phyloP scores from a whole-genome alignment of 805 yeast genomes.

The Saccharomycopsis selenospora region DNA sequence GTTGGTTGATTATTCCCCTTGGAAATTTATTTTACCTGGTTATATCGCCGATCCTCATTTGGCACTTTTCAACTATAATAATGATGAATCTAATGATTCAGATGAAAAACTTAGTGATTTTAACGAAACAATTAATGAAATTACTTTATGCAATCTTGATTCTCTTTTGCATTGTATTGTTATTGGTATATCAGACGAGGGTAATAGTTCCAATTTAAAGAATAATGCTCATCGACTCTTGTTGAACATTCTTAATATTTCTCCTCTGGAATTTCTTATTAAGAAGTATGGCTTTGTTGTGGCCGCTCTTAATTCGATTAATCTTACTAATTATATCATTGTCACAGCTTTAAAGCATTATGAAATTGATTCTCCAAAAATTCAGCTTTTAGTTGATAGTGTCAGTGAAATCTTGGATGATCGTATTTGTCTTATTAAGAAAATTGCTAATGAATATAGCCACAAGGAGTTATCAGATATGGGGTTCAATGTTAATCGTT shows the following conservation, averaged over 20 bases:
- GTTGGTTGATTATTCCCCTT: neutral
- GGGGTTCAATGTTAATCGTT: neutral
- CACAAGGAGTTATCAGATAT: neutral
- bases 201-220: neutral
- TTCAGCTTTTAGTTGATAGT: neutral
- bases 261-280: neutral
- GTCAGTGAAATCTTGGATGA: neutral
- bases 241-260: neutral
- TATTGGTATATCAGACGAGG: neutral
- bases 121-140: neutral
- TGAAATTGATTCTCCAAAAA: neutral
- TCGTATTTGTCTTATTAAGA: neutral
- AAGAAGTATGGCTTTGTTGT: neutral
- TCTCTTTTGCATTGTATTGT: neutral
- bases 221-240: neutral
- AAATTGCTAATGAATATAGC: neutral
- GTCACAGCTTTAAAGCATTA: neutral
- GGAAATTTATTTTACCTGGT: neutral
- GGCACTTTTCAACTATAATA: neutral
- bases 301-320: neutral
- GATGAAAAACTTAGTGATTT: neutral
- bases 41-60: neutral
- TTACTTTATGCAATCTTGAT: neutral
- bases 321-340: neutral
- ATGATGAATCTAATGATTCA: neutral